These are phyloP conservation scores for Mucor lusitanicus DNA, from an alignment of 371 early-diverging fungal species.

Conservation along the genomic window DNA sequence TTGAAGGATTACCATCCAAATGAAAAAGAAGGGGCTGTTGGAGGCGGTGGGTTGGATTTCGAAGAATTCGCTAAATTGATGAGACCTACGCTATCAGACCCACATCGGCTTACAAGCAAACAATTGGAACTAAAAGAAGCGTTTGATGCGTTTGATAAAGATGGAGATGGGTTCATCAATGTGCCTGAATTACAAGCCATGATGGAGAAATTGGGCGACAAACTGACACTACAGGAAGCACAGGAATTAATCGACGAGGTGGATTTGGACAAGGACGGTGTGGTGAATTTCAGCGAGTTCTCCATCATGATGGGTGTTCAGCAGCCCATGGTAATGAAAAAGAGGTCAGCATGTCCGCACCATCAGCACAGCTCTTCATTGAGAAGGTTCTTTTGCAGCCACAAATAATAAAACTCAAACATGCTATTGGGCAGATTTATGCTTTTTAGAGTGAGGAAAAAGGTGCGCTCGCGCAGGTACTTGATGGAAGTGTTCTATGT, in stretches of 20 bases:
- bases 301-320: conserved; percentile 45
- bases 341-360: conserved; percentile 17
- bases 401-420: conserved; percentile 8
- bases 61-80: conserved; percentile 44
- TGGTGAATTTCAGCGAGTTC: conserved; percentile 45
- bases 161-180: conserved; percentile 45
- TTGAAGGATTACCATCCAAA: conserved; percentile 9
- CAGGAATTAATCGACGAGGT: conserved; percentile 43
- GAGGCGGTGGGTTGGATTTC: conserved; percentile 36
- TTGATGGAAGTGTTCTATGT: background rate
- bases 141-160: conserved; percentile 49
- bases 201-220: conserved; percentile 52
- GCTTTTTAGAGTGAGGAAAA: background rate
- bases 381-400: conserved; percentile 34
- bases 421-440: too few species aligned
- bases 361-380: conserved; percentile 32
- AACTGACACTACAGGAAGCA: conserved; percentile 34
- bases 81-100: conserved; percentile 44
- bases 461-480: too few species aligned
- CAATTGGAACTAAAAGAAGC: conserved; percentile 46
- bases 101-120: conserved; percentile 30
- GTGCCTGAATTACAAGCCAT: conserved; percentile 39
- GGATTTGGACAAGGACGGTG: conserved; percentile 44
- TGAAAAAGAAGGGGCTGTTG: conserved; percentile 2
- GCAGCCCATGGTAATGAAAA: conserved; percentile 4